phyloP scores from a whole-genome alignment of 805 yeast species.

The Myxozyma sirexii region DNA sequence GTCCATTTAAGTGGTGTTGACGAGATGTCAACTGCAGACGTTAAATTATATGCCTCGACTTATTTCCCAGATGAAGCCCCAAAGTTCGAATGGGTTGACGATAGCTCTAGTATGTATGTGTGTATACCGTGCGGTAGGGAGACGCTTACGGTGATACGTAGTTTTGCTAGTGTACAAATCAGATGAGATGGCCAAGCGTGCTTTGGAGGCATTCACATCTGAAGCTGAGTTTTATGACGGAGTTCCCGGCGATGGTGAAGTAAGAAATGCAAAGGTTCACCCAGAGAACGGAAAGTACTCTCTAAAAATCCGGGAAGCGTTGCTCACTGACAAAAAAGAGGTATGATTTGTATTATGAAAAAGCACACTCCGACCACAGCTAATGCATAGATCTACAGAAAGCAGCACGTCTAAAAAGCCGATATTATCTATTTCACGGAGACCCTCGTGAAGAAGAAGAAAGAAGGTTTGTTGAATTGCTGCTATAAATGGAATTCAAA shows the following conservation, averaged over 20 bases:
- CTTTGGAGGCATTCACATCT: constrained; percentile 34
- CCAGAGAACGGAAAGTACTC: constrained; percentile 35
- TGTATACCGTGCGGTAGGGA: neutral
- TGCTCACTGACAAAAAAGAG: constrained; percentile 25
- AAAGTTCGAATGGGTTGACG: constrained; percentile 62
- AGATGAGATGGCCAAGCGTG: constrained; percentile 27
- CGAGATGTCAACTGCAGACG: constrained; percentile 58
- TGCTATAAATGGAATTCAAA: too few relatives aligned
- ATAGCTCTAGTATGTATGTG: constrained; percentile 44
- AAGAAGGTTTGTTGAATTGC: constrained; percentile 1
- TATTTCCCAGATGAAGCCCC: constrained; percentile 46
- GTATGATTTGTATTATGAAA: constrained; percentile 8
- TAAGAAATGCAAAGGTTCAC: constrained; percentile 42
- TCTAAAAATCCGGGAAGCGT: constrained; percentile 21
- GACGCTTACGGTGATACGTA: neutral
- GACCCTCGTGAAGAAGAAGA: constrained; percentile 53
- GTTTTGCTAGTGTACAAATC: constrained; percentile 54
- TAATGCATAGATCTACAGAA: constrained; percentile 36
- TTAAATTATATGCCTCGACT: constrained; percentile 54
- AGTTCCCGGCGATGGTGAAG: constrained; percentile 19
- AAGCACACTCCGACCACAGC: too few relatives aligned
- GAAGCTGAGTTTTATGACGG: constrained; percentile 36
- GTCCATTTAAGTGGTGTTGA: constrained; percentile 60
- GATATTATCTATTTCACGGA: constrained; percentile 65
- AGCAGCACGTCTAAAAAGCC: constrained; percentile 57